Conservation (phyloP, 352 stramenopile genomes). For the Globisporangium polare region DNA sequence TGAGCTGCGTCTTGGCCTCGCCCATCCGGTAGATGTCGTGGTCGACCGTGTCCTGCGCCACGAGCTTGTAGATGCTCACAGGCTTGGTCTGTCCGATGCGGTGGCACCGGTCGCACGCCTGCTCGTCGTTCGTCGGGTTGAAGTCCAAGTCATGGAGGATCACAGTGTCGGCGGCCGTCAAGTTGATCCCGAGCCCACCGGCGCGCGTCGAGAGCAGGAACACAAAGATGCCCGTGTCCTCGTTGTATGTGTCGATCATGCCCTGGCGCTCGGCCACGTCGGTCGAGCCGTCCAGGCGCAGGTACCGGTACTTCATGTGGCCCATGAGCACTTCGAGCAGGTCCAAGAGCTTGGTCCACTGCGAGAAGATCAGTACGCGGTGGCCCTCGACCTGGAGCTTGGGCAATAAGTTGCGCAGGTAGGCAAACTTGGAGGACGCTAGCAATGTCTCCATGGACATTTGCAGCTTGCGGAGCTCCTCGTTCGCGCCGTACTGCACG, state of each 20-base stretch:
- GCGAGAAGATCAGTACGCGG: constrained; percentile 96
- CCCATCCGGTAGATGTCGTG: constrained; percentile 89
- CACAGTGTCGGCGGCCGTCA: constrained; percentile 91
- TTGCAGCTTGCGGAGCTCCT: constrained; percentile 81
- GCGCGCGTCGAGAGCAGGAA: constrained; percentile 97
- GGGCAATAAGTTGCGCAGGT: constrained; percentile 86
- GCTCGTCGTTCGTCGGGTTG: constrained; percentile 82
- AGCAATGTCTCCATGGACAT: constrained; percentile 88
- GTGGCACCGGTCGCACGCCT: constrained; percentile 88
- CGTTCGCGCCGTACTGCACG: constrained; percentile 79
- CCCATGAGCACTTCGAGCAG: constrained; percentile 88
- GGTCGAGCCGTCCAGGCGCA: constrained; percentile 79
- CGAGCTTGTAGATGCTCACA: constrained; percentile 92
- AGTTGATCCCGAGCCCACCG: constrained; percentile 97
- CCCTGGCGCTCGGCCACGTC: constrained; percentile 69
- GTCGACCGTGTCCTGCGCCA: constrained; percentile 89
- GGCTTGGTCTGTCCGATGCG: constrained; percentile 88
- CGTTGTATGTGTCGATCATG: constrained; percentile 83
- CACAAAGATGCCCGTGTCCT: constrained; percentile 92
- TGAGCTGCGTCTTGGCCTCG: constrained; percentile 82
- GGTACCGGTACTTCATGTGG: constrained; percentile 68
- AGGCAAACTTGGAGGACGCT: constrained; percentile 93
- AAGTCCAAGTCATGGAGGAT: constrained; percentile 88
- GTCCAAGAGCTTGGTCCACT: constrained; percentile 95
- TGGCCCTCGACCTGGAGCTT: constrained; percentile 86